Base-by-base conservation (phyloP, 2,329 filamentous ascomycete species). In the Colletotrichum musae region DNA sequence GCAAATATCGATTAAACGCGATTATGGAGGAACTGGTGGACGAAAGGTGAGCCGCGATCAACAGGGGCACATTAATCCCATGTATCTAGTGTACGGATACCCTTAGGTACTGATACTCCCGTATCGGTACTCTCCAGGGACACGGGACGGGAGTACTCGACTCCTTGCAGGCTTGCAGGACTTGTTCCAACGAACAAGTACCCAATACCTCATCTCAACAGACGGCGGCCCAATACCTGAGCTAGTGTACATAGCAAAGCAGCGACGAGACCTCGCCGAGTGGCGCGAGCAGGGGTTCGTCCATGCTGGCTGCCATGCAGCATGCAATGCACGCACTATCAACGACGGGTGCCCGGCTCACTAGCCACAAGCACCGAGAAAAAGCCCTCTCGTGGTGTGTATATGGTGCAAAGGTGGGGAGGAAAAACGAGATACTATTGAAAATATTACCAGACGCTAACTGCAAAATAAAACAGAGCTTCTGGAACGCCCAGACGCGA, bases 281-380 rank as follows among this genome's bases (percentile, higher is more conserved):
- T 61, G 56, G 61, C 63, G 56, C 15, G 18, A 60, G 47, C 56
- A 69, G 51, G 66, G 62, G 56, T 51, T 47, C 36, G 36, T 47
- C 36, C 36, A 51, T 45, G 56, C 45, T 60, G 28, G 36, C 54
- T 39, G 32, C 26, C 36, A 54, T 51, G 56, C 66, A 64, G 32
- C 18, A 18, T 24, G 21, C 12, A 9, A 18, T 58, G 61, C 54
- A 65, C 21, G 48, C 26, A 58, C 56, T 41, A 53, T 24, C 45
- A 54, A 18, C 39, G 52, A 60, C 56, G 63, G 47, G 26, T 60
- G 63, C 18, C 56, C 56, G 56, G 56, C 63, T 60, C 28, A 48
- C 48, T 51, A 41, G 62, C 54, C 51, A 60, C 51, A 47, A 45
- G 43, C 24, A 26, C 28, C 36, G 26, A 24, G 32, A n/a, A 41